Percentiles rank a stretch among this genome's conserved stretches.
phyloP scores from a whole-genome alignment of 2,329 filamentous ascomycete species.

The Capronia epimyces region DNA sequence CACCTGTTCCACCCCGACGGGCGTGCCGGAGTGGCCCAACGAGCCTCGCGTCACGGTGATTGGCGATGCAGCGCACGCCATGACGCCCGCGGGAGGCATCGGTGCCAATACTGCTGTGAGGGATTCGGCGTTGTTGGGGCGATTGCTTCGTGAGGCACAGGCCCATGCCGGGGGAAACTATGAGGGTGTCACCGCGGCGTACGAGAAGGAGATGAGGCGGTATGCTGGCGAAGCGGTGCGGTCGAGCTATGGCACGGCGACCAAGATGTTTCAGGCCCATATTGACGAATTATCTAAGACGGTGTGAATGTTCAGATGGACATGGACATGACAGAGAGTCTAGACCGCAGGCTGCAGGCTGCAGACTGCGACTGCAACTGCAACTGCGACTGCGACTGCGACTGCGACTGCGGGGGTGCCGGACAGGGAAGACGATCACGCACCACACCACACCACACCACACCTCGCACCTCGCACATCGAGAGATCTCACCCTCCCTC shows the following conservation, averaged over 20 bases:
- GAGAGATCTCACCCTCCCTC: no score
- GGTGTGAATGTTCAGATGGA: no score
- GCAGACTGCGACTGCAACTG: no score
- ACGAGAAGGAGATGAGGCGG: conserved; percentile 41
- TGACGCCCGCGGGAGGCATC: conserved; percentile 45
- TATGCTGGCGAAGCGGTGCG: conserved; percentile 55
- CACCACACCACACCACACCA: no score
- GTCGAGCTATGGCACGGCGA: conserved; percentile 49
- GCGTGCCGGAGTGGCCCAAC: conserved; percentile 34
- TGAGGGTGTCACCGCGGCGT: conserved; percentile 36
- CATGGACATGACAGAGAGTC: no score
- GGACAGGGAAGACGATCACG: no score
- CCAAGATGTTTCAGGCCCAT: conserved; percentile 40
- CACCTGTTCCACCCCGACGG: conserved; percentile 33
- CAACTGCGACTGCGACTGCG: no score
- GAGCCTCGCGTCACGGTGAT: conserved; percentile 38
- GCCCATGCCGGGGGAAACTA: no score
- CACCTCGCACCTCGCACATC: no score
- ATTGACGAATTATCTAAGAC: conserved; percentile 41
- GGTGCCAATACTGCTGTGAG: conserved; percentile 45
- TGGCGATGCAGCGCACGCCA: conserved; percentile 44
- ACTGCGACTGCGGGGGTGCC: no score
- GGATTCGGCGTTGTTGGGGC: conserved; percentile 40
- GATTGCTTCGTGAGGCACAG: conserved; percentile 48
- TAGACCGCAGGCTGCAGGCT: no score